Base-by-base conservation (phyloP, 192 early-diverging fungal species). In the Chytriomyces confervae region DNA sequence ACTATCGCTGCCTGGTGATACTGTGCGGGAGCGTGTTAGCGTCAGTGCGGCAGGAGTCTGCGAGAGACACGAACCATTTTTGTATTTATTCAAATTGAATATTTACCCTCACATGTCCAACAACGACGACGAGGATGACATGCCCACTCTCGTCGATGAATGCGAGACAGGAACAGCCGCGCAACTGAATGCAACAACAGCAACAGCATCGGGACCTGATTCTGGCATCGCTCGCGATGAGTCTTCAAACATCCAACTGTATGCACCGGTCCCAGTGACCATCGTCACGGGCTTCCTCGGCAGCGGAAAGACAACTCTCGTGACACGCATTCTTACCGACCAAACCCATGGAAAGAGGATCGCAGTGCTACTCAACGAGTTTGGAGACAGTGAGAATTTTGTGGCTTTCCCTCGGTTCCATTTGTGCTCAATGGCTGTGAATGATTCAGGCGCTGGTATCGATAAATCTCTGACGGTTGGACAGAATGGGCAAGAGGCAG, bases 301-400 rank as follows among this genome's bases (percentile, higher is more conserved):
- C 29, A 83, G 81, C 71, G 97, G 97, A 20, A 99, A 99, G 79
- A 95, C 97, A 0, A 99, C 97, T 0, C 80, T 99, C 53, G 85
- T 99, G 11, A 96, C 93, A 79, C 62, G 81, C 8, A 62, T 87
- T 20, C 79, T 88, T 46, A 82, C 82, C 43, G 84, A 83, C 51
- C 45, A 20, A 23, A 83, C 77, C n/a, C 98, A 98, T 73, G 91
- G 93, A n/a, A 96, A 95, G 80, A 92, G 93, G 23, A 97, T 99
- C 50, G 98, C 98, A 0, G 95, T 99, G 24, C 96, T 99, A 45
- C 87, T 99, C 82, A 99, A 99, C 79, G 98, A 99, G 86, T 99
- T 99, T 90, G 98, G 97, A 57, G 96, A 97, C 77, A 91, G 85
- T 85, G 13, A 61, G 72, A 9, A 2, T 45, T 69, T 45, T 27